Evolutionary conservation across 345 rosid species (phyloP).

Genomic region (Carallia pectinifolia): DNA sequence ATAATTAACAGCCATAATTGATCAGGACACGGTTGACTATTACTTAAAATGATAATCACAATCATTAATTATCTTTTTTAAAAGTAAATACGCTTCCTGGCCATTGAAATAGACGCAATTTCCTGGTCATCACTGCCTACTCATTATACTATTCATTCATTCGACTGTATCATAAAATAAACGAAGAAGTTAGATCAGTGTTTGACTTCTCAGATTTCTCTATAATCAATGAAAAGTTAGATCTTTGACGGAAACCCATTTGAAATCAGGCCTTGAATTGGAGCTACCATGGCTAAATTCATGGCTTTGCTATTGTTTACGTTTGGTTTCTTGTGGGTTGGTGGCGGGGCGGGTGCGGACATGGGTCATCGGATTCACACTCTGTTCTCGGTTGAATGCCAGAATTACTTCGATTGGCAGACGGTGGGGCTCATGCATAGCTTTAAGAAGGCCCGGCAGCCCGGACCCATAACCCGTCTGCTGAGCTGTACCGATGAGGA

Average conservation of each 20-base stretch:
- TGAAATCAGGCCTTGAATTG: slow-evolving; percentile 31
- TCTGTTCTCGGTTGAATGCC: slow-evolving; percentile 94
- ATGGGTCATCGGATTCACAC: slow-evolving; percentile 73
- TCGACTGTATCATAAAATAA: too few relatives aligned
- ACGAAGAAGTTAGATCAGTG: background rate
- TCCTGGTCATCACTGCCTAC: slow-evolving; percentile 4
- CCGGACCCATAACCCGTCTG: slow-evolving; percentile 90
- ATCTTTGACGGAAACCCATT: slow-evolving; percentile 35
- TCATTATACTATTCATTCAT: background rate
- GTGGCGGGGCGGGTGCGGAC: slow-evolving; percentile 33
- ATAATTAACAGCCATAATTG: background rate
- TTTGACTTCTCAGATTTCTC: slow-evolving; percentile 38
- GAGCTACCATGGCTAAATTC: slow-evolving; percentile 39
- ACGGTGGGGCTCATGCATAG: slow-evolving; percentile 92
- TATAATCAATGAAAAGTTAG: slow-evolving; percentile 33
- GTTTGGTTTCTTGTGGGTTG: slow-evolving; percentile 23
- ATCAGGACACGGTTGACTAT: background rate
- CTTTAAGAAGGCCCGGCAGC: slow-evolving; percentile 81
- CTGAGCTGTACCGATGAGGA: slow-evolving; percentile 90
- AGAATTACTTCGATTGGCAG: slow-evolving; percentile 96
- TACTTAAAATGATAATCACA: background rate
- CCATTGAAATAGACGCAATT: background rate
- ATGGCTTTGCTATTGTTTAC: slow-evolving; percentile 13
- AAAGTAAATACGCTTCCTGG: background rate
- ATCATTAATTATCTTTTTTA: background rate